Evolutionary conservation across 345 rosid species (phyloP).

Genomic region (Psidium friedrichsthalianum): DNA sequence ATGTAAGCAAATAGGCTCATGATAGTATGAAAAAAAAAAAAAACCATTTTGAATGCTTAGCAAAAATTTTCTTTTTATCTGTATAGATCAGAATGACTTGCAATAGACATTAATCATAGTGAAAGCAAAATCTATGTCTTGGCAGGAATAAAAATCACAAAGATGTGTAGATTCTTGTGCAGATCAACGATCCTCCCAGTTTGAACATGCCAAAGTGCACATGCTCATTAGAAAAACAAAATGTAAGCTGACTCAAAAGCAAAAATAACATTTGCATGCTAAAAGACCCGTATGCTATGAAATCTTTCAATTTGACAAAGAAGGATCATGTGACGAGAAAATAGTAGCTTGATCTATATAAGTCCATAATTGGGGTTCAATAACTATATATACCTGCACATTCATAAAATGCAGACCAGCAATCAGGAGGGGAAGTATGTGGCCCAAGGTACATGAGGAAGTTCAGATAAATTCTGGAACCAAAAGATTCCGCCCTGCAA

Average conservation of each 20-base stretch:
- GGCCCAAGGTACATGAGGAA: constrained; percentile 49
- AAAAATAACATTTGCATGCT: background rate
- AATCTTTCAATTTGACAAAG: background rate
- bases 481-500: constrained; percentile 92
- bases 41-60: background rate
- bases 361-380: background rate
- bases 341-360: background rate
- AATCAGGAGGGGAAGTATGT: constrained; percentile 60
- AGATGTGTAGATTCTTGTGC: background rate
- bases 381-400: constrained; percentile 45
- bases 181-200: background rate
- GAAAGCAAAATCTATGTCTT: background rate
- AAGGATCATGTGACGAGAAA: background rate
- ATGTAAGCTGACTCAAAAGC: background rate
- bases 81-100: background rate
- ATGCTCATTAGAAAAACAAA: background rate
- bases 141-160: background rate
- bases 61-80: background rate
- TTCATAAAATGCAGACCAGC: constrained; percentile 70
- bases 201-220: background rate
- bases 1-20: background rate
- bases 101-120: background rate
- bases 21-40: background rate
- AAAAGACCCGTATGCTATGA: background rate
- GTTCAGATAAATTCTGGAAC: constrained; percentile 86